These are phyloP conservation scores for Xylariaceae sp. DNA, from an alignment of 2,329 filamentous ascomycete genomes.

Conservation along the genomic window DNA sequence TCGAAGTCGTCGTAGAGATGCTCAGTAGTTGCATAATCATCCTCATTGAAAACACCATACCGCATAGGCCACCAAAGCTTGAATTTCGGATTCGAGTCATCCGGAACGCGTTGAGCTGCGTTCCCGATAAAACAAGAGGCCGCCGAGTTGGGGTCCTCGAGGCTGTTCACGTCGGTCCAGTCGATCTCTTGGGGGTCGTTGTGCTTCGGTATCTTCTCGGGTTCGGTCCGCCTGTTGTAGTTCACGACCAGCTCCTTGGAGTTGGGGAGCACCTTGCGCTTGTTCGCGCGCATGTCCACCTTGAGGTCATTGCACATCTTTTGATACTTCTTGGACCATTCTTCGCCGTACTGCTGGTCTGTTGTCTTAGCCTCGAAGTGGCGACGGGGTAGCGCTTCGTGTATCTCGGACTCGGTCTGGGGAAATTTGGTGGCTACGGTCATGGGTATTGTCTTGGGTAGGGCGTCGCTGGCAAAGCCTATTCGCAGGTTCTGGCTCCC, in stretches of 20 bases:
- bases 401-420: constrained; percentile 82
- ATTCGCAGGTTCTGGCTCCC: constrained; percentile 96
- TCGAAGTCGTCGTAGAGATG: constrained; percentile 88
- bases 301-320: constrained; percentile 89
- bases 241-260: constrained; percentile 95
- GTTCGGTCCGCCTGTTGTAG: constrained; percentile 84
- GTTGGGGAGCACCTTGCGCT: constrained; percentile 94
- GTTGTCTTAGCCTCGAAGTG: constrained; percentile 67
- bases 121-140: constrained; percentile 78
- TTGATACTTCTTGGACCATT: constrained; percentile 76
- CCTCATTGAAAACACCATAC: constrained; percentile 87
- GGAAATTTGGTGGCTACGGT: constrained; percentile 81
- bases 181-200: constrained; percentile 94
- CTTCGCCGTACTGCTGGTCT: constrained; percentile 88
- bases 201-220: constrained; percentile 89
- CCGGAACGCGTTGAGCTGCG: constrained; percentile 84
- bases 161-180: constrained; percentile 82
- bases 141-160: constrained; percentile 68
- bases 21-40: constrained; percentile 81
- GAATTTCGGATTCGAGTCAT: constrained; percentile 87
- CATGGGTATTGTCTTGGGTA: constrained; percentile 95
- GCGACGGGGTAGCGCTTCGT: constrained; percentile 76
- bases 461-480: constrained; percentile 91
- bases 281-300: constrained; percentile 88
- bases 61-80: constrained; percentile 92